These are phyloP conservation scores for Pestalotiopsis sp. DNA, from an alignment of 2,329 filamentous ascomycete species.

Conservation along the genomic window DNA sequence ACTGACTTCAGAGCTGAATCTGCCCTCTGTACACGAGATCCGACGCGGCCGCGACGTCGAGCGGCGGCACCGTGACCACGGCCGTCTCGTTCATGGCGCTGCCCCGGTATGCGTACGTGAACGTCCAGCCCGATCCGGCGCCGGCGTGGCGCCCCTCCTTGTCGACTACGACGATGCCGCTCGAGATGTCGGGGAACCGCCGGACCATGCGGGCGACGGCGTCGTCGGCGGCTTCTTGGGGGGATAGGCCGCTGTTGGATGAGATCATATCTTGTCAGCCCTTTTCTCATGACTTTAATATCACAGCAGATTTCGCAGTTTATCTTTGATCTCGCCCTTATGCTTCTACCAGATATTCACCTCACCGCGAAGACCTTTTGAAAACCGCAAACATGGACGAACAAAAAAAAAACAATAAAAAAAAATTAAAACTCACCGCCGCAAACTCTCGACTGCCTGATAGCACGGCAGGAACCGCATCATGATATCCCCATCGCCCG, in stretches of 20 bases:
- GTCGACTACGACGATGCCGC: constrained; percentile 54
- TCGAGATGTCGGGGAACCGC: constrained; percentile 46
- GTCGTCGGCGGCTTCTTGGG: constrained; percentile 51
- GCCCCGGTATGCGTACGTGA: constrained; percentile 54
- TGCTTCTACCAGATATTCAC: too few species aligned
- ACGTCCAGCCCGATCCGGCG: constrained; percentile 55
- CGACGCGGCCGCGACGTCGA: constrained; percentile 12
- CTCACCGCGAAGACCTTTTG: too few species aligned
- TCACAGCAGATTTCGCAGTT: too few species aligned
- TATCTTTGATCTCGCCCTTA: too few species aligned
- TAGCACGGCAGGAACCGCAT: constrained; percentile 60
- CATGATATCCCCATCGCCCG: constrained; percentile 59
- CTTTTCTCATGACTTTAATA: neutral
- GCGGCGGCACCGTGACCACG: constrained; percentile 44
- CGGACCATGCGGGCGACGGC: constrained; percentile 50
- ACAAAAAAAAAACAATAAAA: neutral
- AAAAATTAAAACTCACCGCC: constrained; percentile 25
- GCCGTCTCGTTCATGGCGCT: constrained; percentile 46
- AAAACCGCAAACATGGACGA: neutral
- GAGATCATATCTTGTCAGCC: neutral
- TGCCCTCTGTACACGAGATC: neutral
- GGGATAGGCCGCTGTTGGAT: constrained; percentile 41
- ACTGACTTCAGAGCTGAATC: neutral
- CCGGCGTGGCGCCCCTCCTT: constrained; percentile 49
- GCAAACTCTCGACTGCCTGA: constrained; percentile 56